Conservation (phyloP, 164 flowering plant species). For the Malania oleifera region DNA sequence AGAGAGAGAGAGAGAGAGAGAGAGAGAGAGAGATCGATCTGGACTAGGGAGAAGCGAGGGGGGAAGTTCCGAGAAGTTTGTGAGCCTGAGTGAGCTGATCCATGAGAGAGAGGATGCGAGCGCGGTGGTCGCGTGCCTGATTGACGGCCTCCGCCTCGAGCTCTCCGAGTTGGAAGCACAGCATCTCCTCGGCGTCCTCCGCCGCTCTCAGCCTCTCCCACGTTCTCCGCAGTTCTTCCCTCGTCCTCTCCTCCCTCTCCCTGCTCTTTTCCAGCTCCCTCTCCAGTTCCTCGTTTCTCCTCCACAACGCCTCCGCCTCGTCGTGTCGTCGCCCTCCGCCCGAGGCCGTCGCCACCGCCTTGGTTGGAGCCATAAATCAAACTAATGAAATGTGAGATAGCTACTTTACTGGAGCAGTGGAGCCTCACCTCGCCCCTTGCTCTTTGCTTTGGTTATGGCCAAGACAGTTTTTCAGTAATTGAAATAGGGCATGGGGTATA, state of each 20-base stretch:
- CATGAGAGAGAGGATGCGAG: conserved; percentile 37
- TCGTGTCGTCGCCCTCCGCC: neutral
- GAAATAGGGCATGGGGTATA: neutral
- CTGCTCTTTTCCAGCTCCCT: conserved; percentile 43
- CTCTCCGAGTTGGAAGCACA: conserved; percentile 69
- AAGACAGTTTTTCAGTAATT: neutral
- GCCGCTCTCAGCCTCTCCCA: conserved; percentile 43
- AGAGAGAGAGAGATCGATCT: too few species aligned
- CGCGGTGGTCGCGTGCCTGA: conserved; percentile 49
- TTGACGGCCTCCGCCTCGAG: conserved; percentile 74
- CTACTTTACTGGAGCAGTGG: too few species aligned
- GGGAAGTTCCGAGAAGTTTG: conserved; percentile 18
- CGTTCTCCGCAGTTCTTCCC: conserved; percentile 32
- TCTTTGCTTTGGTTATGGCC: neutral
- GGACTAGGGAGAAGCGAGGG: conserved; percentile 7
- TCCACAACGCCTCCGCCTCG: conserved; percentile 22
- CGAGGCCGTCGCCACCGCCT: neutral
- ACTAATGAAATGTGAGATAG: too few species aligned
- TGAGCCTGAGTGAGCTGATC: conserved; percentile 57
- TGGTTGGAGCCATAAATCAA: conserved; percentile 19
- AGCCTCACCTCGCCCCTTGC: neutral
- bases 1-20: too few species aligned
- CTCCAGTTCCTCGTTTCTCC: conserved; percentile 69
- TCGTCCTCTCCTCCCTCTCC: conserved; percentile 57
- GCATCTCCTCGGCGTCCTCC: conserved; percentile 83